Conservation (phyloP, 2,329 filamentous ascomycete species). For the Talaromyces sp. region DNA sequence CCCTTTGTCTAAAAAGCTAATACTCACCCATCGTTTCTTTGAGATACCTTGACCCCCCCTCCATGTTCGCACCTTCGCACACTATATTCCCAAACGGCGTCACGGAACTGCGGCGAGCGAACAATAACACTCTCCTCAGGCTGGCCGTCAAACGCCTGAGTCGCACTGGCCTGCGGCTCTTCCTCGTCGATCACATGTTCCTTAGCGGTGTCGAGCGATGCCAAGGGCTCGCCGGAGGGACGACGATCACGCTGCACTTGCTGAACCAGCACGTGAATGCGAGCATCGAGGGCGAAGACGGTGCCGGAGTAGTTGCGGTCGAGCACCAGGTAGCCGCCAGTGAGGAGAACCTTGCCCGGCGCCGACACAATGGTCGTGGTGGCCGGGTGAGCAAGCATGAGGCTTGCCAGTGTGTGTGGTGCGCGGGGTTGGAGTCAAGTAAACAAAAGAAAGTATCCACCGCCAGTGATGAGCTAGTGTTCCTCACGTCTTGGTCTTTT, state of each 20-base stretch:
- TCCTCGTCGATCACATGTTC: slow-evolving; percentile 10
- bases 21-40: slow-evolving; percentile 42
- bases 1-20: background rate
- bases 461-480: too few species aligned
- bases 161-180: slow-evolving; percentile 5
- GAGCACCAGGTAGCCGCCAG: slow-evolving; percentile 90
- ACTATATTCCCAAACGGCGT: slow-evolving; percentile 82
- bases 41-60: slow-evolving; percentile 75
- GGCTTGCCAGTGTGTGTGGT: background rate
- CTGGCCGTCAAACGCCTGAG: slow-evolving; percentile 54
- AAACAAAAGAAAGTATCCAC: too few species aligned
- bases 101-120: slow-evolving; percentile 81
- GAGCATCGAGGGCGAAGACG: slow-evolving; percentile 59
- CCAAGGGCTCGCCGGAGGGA: slow-evolving; percentile 1
- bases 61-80: slow-evolving; percentile 64
- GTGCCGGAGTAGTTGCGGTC: slow-evolving; percentile 77
- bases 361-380: slow-evolving; percentile 64
- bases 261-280: slow-evolving; percentile 57
- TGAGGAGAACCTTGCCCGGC: slow-evolving; percentile 90
- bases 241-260: slow-evolving; percentile 38
- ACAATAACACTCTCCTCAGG: slow-evolving; percentile 68
- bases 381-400: slow-evolving; percentile 7
- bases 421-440: background rate
- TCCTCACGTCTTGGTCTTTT: background rate
- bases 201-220: slow-evolving; percentile 8